Evolutionary conservation across 202 grass and related monocot species (phyloP).

Genomic region (Tripidium arundinaceum): DNA sequence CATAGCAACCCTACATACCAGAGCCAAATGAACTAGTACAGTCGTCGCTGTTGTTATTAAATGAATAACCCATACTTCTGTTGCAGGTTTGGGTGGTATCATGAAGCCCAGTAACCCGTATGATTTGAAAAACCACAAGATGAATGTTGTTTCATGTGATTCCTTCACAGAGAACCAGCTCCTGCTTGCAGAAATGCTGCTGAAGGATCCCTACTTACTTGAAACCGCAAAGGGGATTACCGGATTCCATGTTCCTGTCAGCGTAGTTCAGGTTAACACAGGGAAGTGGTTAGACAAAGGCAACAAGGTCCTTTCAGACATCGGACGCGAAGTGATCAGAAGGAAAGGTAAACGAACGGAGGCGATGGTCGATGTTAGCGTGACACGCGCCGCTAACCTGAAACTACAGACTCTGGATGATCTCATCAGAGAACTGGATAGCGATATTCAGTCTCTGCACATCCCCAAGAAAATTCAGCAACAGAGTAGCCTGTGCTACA

Average conservation of each 20-base stretch:
- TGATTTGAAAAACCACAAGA: background rate
- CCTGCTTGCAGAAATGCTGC: slow-evolving; percentile 47
- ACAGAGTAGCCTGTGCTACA: slow-evolving; percentile 8
- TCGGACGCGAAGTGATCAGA: slow-evolving; percentile 53
- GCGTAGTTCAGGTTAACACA: background rate
- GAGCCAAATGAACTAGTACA: background rate
- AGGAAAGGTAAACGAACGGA: slow-evolving; percentile 58
- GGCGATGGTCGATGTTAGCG: slow-evolving; percentile 17
- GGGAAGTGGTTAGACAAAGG: slow-evolving; percentile 43
- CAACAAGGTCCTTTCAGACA: slow-evolving; percentile 53
- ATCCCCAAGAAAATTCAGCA: slow-evolving; percentile 21
- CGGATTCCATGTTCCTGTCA: slow-evolving; percentile 32
- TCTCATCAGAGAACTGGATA: slow-evolving; percentile 73
- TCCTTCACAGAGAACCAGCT: slow-evolving; percentile 57
- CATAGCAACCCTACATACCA: background rate
- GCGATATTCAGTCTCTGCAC: slow-evolving; percentile 57
- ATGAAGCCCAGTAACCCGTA: background rate
- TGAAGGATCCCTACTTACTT: slow-evolving; percentile 59
- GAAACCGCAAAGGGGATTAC: slow-evolving; percentile 50
- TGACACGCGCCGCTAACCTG: background rate
- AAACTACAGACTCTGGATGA: slow-evolving; percentile 40
- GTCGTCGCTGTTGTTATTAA: background rate
- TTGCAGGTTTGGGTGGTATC: slow-evolving; percentile 30
- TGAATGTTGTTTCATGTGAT: slow-evolving; percentile 23
- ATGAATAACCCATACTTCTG: background rate